Evolutionary conservation across 768 basidiomycete species (phyloP), one percentile per base, ranked within the genome.

Genomic region (Lactarius deliciosus): DNA sequence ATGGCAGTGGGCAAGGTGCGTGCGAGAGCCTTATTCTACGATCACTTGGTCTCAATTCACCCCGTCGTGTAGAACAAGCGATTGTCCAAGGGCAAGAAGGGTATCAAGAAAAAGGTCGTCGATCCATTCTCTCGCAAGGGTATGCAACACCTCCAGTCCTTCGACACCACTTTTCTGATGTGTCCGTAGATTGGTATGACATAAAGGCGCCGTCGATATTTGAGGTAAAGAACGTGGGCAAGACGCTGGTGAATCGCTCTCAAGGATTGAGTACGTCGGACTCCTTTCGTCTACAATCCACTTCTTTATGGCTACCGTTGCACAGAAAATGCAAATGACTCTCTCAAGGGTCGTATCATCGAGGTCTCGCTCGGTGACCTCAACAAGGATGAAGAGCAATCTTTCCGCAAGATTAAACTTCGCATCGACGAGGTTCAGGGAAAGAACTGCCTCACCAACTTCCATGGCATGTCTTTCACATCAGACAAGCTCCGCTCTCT

Each of bases 401-500:
- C 94, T 64, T 99, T 96, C 93, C 89, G 97, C 77, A 98, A 99
- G 87, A 96, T 99, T 79, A 95, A 96, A 83, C 88, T 99, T 79
- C 92, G 95, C 76, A 86, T 98, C 75, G 96, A 98, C 77, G 93
- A 95, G 75, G 84, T 94, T 67, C 91, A 97, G 82, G 97, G 97
- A 82, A 96, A 96, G 85, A 97, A 94, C 85, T 97, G 95, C 85
- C 86, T 98, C 64, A 98, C 97, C 78, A 96, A 96, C 81, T 99
- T 99, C 92, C 92, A 96, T 80, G 97, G 97, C 78, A 98, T 99
- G 96, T 94, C 96, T 83, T 98, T 99, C 83, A 98, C 97, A 69
- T 97, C 96, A 66, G 97, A 99, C 88, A 98, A 98, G 82, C 90
- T 98, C 72, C 95, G 97, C 64, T 98, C 97, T 60, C 95, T 99